These are phyloP conservation scores for Mycena filopes DNA, from an alignment of 768 basidiomycete genomes.

Conservation along the genomic window DNA sequence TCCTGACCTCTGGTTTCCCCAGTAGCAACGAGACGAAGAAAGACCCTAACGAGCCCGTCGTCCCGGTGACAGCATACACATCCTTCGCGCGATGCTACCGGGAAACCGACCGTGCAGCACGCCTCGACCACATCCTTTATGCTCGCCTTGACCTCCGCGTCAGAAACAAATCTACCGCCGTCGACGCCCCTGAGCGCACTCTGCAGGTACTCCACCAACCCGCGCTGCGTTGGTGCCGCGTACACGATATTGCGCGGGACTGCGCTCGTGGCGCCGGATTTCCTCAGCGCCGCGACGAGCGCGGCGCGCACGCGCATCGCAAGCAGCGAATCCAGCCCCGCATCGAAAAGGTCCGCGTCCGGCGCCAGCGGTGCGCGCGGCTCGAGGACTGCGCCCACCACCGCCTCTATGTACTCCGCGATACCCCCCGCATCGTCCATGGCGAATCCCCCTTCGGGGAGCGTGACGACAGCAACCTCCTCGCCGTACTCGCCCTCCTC, in stretches of 20 bases:
- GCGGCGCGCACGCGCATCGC: constrained; percentile 19
- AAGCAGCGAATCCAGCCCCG: constrained; percentile 14
- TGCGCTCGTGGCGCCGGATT: background rate
- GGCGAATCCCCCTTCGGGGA: background rate
- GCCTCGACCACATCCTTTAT: constrained; percentile 6
- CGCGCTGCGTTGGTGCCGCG: constrained; percentile 4
- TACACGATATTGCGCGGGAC: constrained; percentile 21
- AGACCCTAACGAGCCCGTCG: constrained; percentile 21
- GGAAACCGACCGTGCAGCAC: constrained; percentile 5
- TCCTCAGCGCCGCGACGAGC: constrained; percentile 12
- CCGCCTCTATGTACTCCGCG: constrained; percentile 8
- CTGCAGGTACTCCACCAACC: constrained; percentile 8
- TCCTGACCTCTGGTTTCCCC: constrained; percentile 4
- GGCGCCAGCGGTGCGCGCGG: background rate
- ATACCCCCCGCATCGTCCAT: background rate
- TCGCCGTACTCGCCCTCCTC: constrained; percentile 25
- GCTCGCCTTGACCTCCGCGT: background rate
- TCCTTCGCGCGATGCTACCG: constrained; percentile 2
- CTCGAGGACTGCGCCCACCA: constrained; percentile 2
- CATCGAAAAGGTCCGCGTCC: constrained; percentile 18
- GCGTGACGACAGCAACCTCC: too few relatives aligned
- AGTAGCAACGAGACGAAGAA: constrained; percentile 14
- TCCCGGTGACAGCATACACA: constrained; percentile 18
- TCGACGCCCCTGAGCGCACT: background rate
- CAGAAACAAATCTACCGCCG: background rate